Base-by-base conservation (phyloP, 305 asterid species). In the Fraxinus xanthoxyloides region DNA sequence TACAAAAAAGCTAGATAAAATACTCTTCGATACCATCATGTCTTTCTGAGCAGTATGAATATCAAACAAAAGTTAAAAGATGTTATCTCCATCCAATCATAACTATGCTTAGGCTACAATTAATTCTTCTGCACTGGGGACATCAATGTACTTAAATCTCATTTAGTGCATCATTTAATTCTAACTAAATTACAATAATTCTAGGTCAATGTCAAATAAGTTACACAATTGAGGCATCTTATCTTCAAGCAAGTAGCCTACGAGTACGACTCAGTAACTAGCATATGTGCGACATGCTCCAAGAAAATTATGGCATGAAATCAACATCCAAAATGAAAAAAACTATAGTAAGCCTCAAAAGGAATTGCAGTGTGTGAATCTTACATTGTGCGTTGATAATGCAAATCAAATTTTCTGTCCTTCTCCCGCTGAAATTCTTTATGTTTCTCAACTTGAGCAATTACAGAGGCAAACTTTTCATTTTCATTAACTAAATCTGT, bases 301-400 rank as follows among this genome's bases (percentile, higher is more conserved):
- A 83, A 10, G 19, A 35, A 36, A 23, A 70, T 43, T 76, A 48
- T 8, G 46, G 30, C 34, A 31, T 30, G 69, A 32, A 67, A 80
- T 69, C 59, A 79, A 76, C 30, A 9, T 81, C 59, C 35, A 13
- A 31, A 72, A 82, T 28, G 30, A 79, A 36, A 28, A 40, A 76
- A 77, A 28, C 80, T 77, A 72, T 46, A 51, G 8, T 34, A 9
- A 76, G 38, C 23, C 63, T 17, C 30, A 10, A 77, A 77, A 7
- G 35, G n/a, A 31, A 28, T n/a, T 48, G 77, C 70, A 82, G 32
- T 81, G 72, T 19, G 32, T 72, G 77, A 12, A 75, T 85, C 89
- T 90, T 91, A 95, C 99, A 93, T 89, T 73, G 89, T 87, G 63
- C 97, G 92, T 26, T 89, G 94, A 85, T 94, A 92, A 83, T 93